Conservation (phyloP, 352 stramenopile genomes). For the Blastocystis sp. region DNA sequence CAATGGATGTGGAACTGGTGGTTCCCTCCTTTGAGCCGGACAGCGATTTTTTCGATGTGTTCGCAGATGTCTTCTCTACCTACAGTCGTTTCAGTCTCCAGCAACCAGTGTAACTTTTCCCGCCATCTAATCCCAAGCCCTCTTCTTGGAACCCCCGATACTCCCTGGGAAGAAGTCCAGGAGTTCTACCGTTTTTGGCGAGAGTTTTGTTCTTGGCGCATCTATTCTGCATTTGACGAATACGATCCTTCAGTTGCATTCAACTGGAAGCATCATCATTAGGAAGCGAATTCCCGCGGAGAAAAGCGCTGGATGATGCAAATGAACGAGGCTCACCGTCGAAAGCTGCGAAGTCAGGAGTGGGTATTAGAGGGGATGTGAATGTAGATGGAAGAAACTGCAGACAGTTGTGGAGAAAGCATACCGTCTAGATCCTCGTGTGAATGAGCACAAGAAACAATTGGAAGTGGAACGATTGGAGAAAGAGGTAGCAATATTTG, state of each 20-base stretch:
- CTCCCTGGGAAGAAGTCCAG: slow-evolving; percentile 70
- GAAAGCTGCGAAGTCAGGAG: slow-evolving; percentile 77
- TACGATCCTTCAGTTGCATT: slow-evolving; percentile 66
- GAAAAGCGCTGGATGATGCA: slow-evolving; percentile 78
- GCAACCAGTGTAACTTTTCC: slow-evolving; percentile 18
- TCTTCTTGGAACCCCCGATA: slow-evolving; percentile 69
- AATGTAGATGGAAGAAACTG: slow-evolving; percentile 67
- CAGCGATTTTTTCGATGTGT: slow-evolving; percentile 70
- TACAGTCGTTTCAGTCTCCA: slow-evolving; percentile 38
- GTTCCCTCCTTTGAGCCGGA: slow-evolving; percentile 62
- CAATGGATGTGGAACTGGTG: not conserved
- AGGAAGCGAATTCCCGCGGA: slow-evolving; percentile 70
- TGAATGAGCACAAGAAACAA: slow-evolving; percentile 64
- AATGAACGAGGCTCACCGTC: slow-evolving; percentile 72
- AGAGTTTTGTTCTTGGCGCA: slow-evolving; percentile 74
- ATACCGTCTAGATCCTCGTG: slow-evolving; percentile 70
- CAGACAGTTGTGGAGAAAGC: slow-evolving; percentile 73
- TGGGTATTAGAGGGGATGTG: slow-evolving; percentile 43
- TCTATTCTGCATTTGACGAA: slow-evolving; percentile 69
- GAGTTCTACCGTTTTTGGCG: slow-evolving; percentile 78
- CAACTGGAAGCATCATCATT: slow-evolving; percentile 66
- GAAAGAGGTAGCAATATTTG: slow-evolving; percentile 3
- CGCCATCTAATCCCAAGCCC: slow-evolving; percentile 63
- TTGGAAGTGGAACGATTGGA: slow-evolving; percentile 63
- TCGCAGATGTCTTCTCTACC: not conserved